Conservation (phyloP, 78 protist genomes). For the Dictyostelium citrinum region DNA sequence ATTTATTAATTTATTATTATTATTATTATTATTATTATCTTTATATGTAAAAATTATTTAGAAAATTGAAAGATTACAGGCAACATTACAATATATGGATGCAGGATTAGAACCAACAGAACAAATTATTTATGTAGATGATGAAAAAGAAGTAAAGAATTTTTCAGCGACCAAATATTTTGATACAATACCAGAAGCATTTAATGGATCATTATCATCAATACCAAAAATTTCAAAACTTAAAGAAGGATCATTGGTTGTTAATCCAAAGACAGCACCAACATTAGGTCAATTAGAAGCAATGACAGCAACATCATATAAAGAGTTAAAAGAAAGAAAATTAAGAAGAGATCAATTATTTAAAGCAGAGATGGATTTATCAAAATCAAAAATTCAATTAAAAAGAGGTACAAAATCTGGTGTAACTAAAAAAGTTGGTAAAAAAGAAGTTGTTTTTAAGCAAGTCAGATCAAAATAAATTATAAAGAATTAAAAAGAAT, state of each 20-base stretch:
- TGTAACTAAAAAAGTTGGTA: slow-evolving; percentile 34
- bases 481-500: background rate
- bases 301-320: slow-evolving; percentile 58
- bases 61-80: slow-evolving; percentile 61
- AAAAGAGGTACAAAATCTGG: background rate
- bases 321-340: slow-evolving; percentile 53
- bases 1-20: background rate
- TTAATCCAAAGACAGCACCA: slow-evolving; percentile 29
- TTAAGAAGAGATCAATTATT: slow-evolving; percentile 10
- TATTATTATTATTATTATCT: too few relatives aligned
- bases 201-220: background rate
- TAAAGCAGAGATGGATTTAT: slow-evolving; percentile 18
- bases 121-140: slow-evolving; percentile 46
- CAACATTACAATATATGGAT: slow-evolving; percentile 63
- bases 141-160: slow-evolving; percentile 41
- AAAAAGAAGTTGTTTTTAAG: slow-evolving; percentile 17
- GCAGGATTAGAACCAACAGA: slow-evolving; percentile 17
- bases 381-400: slow-evolving; percentile 10
- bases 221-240: slow-evolving; percentile 48
- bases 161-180: slow-evolving; percentile 47
- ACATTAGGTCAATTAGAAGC: slow-evolving; percentile 24
- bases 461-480: slow-evolving; percentile 31
- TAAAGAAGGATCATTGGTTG: background rate
- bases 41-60: too few relatives aligned
- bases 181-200: slow-evolving; percentile 71